phyloP scores from a whole-genome alignment of 2,329 filamentous ascomycete species.

The Phyllosticta ampelicida region DNA sequence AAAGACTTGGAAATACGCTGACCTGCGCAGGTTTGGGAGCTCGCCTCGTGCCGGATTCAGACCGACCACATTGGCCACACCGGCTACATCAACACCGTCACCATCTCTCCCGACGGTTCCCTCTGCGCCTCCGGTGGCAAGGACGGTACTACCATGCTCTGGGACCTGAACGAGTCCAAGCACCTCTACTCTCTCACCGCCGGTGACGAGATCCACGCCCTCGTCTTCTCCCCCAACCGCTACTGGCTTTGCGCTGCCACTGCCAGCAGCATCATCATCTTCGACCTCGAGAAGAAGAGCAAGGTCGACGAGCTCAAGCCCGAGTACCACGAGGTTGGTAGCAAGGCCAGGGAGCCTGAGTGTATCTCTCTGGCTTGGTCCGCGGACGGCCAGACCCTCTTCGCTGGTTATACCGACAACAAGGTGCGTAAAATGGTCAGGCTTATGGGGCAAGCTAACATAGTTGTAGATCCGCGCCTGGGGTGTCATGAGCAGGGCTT shows the following conservation, averaged over 20 bases:
- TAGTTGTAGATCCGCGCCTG: conserved; percentile 26
- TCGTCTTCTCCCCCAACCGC: conserved; percentile 99
- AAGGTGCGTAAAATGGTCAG: conserved; percentile 35
- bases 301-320: conserved; percentile 99
- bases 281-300: conserved; percentile 99
- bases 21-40: conserved; percentile 80
- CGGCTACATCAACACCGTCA: conserved; percentile 99
- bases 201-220: conserved; percentile 99
- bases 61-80: conserved; percentile 99
- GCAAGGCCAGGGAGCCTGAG: conserved; percentile 99
- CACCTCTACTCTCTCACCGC: conserved; percentile 99
- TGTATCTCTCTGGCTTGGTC: conserved; percentile 96
- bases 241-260: conserved; percentile 99
- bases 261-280: conserved; percentile 97
- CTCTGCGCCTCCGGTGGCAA: conserved; percentile 98
- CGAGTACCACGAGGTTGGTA: conserved; percentile 88
- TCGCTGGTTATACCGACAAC: conserved; percentile 99
- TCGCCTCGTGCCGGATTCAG: conserved; percentile 98
- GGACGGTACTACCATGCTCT: conserved; percentile 99
- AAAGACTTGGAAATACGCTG: conserved; percentile 18
- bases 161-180: conserved; percentile 99
- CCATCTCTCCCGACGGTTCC: conserved; percentile 98
- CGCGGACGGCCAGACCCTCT: conserved; percentile 97
- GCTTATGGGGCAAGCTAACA: not conserved
- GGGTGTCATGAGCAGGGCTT: conserved; percentile 33